A percentile compares a stretch with the other conserved stretches of the same genome.
These are phyloP conservation scores for Gossypium raimondii DNA, from an alignment of 345 rosid genomes.

Conservation along the genomic window DNA sequence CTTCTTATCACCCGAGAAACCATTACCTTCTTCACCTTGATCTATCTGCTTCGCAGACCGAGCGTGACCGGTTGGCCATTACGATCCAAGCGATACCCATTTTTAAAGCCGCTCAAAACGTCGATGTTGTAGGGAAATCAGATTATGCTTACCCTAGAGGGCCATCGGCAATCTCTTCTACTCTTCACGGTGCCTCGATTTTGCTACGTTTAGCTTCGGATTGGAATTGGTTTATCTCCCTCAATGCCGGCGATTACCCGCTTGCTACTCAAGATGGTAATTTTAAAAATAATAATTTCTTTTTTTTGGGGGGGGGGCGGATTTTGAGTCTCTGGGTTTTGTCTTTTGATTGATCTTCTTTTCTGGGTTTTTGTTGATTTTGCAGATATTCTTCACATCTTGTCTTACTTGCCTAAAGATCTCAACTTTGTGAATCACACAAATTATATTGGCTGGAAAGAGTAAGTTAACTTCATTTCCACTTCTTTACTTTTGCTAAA, in stretches of 20 bases:
- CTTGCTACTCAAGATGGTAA: conserved; percentile 92
- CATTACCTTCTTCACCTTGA: conserved; percentile 86
- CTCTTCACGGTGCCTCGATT: conserved; percentile 87
- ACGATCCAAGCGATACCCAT: conserved; percentile 52
- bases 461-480: conserved; percentile 43
- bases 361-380: conserved; percentile 12
- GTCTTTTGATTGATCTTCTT: not conserved
- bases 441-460: conserved; percentile 93
- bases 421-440: conserved; percentile 80
- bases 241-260: conserved; percentile 75
- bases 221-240: conserved; percentile 92
- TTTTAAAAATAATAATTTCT: not conserved
- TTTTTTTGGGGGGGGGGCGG: not conserved
- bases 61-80: conserved; percentile 67
- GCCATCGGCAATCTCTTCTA: conserved; percentile 73
- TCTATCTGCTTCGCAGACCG: conserved; percentile 49
- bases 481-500: not conserved
- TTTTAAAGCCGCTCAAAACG: conserved; percentile 75
- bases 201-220: conserved; percentile 55
- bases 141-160: conserved; percentile 73
- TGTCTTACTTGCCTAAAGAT: conserved; percentile 76
- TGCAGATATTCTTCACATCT: conserved; percentile 93
- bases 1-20: conserved; percentile 79
- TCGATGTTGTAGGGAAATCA: conserved; percentile 73
- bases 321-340: not conserved